Evolutionary conservation across 2,329 filamentous ascomycete species (phyloP), one percentile per base, ranked within the genome.

Genomic region (Fusarium armeniacum): DNA sequence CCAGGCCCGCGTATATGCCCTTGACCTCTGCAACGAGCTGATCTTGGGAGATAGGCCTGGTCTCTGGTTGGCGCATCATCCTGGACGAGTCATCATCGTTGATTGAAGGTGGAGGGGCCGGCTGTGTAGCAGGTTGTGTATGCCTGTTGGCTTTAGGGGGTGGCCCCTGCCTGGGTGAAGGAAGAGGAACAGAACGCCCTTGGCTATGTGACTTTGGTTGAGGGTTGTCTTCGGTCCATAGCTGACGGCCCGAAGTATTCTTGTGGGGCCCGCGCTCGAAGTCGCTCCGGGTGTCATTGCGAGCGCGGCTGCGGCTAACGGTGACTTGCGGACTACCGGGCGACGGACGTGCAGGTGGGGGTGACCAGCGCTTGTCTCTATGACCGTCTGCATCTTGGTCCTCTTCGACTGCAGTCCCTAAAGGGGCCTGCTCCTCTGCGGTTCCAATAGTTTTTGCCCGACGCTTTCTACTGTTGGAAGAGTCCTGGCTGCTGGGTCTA

Each of bases 21-120:
- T 93, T 93, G 0, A 97, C 91, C 73, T 97, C 93, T 1, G 89
- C 89, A 0, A 93, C 88, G 0, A 97, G 83, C 71, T 97, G 91
- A 1, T 94, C 90, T 65, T 93, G 90, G 0, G 90, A 90, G 10
- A 96, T 94, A 0, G 67, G 43, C 9, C 51, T 46, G 1, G 67
- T 71, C 43, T 73, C 67, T 3, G 70, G 70, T 5, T 73, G 64
- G 1, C 55, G 62, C 36, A 73, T 61, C 67, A 73, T 73, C 7
- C 41, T 62, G 11, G 58, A 40, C 20, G 46, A 38, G 9, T 71
- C 67, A 15, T 71, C 63, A 6, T 65, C 63, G 43, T 22, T 47
- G 15, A 32, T 13, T 15, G 55, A 8, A 30, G 60, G 46, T 10
- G 40, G 52, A 6, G 26, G 43, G 16, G 30, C n/a, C 24, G 55